Evolutionary conservation across 148 eudicot genomes (phyloP), one percentile per base, ranked within the genome.

Genomic region (Beta vulgaris): DNA sequence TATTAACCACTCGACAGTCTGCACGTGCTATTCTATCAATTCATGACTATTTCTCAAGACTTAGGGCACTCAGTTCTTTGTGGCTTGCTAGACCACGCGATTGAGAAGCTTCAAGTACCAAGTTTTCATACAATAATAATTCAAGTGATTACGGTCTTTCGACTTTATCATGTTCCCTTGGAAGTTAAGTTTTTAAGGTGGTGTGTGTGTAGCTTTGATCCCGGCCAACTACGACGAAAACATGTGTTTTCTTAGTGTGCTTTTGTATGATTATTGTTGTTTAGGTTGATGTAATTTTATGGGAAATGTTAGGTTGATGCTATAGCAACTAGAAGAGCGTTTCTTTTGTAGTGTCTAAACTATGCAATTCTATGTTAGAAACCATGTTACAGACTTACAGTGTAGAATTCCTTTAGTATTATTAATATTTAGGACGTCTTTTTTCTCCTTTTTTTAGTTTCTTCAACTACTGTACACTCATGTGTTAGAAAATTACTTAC

Each of bases 1-100:
- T 90, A 64, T 74, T 94, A 58, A 94, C 98, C 42, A 91, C 97
- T 0, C 78, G 97, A 23, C 98, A 94, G 76, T 94, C 98, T 2
- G 98, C 98, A 6, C 97, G 98, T 42, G 97, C 97, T 1, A 84
- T 91, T 68, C 90, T 94, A 40, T 88, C 92, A 57, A 86, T 91
- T 80, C 80, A 86, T 35, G 98, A 94, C 75, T 94, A 94, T 66
- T 94, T 90, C 79, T 82, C 98, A 31, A 83, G 98, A 60, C 91
- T 93, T 44, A 82, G 98, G 58, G 98, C 98, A 40, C 93, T 93
- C 35, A 91, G 98, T 80, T 87, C 97, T 60, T 90, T 94, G 51
- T 94, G 98, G 98, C 89, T 88, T 28, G 97, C 98, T 36, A 84
- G 98, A 66, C 98, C 97, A 15, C 91, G 89, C 0, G 98, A 93